These are phyloP conservation scores for Mycena metata DNA, from an alignment of 768 basidiomycete genomes.

Conservation along the genomic window DNA sequence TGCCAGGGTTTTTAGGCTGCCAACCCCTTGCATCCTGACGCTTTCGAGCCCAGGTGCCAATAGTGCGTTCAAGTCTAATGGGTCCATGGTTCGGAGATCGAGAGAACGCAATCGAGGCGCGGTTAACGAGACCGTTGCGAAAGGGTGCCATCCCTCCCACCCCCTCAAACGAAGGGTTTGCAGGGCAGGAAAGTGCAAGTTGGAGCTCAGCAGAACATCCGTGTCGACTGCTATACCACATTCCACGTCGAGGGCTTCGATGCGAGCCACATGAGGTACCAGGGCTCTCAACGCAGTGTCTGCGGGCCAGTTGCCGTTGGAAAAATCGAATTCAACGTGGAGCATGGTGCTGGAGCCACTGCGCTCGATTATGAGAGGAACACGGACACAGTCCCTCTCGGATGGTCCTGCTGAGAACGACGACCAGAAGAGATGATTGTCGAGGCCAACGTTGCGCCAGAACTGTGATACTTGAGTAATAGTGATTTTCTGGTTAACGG, in stretches of 20 bases:
- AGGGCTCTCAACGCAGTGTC: background rate
- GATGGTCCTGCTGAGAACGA: background rate
- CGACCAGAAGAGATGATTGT: background rate
- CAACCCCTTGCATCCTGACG: background rate
- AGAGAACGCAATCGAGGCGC: background rate
- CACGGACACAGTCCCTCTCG: background rate
- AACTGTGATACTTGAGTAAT: constrained; percentile 1
- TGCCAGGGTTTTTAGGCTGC: background rate
- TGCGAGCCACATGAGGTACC: background rate
- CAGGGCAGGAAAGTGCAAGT: constrained; percentile 1
- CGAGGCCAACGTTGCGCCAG: background rate
- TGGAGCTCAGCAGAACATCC: background rate
- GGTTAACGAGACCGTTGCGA: background rate
- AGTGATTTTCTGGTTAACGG: constrained; percentile 6
- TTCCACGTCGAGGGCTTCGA: background rate
- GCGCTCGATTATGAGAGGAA: constrained; percentile 5
- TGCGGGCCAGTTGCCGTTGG: background rate
- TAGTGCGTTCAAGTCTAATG: background rate
- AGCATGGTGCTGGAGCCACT: background rate
- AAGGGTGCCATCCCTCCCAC: no score
- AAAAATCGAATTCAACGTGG: background rate
- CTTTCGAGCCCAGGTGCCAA: background rate
- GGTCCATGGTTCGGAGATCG: background rate
- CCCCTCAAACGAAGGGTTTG: background rate
- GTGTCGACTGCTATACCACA: background rate